A percentile compares a stretch with the other conserved stretches of the same genome.
Evolutionary conservation across 176 grass and related monocot species (phyloP).

Genomic region (Oryza nivara): DNA sequence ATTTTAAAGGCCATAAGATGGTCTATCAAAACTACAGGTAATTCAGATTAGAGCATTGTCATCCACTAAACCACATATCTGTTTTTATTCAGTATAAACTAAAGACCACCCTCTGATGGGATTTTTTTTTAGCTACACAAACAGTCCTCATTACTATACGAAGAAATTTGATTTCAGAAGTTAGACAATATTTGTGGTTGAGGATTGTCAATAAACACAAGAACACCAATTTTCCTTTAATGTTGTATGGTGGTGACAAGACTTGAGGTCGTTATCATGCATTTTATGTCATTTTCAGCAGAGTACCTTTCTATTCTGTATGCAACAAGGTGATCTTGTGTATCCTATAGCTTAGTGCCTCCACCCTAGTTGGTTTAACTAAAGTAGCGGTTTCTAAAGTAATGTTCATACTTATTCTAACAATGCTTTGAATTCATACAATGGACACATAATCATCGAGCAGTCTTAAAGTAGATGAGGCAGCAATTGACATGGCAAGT

Average conservation of each 20-base stretch:
- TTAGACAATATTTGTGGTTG: slow-evolving; percentile 32
- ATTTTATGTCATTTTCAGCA: slow-evolving; percentile 12
- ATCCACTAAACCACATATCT: not conserved
- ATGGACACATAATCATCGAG: not conserved
- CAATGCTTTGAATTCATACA: not conserved
- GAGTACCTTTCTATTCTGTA: not conserved
- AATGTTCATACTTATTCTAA: not conserved
- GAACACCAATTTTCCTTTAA: not conserved
- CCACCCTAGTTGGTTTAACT: slow-evolving; percentile 3
- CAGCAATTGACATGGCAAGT: not conserved
- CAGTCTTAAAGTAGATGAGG: not conserved
- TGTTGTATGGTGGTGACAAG: slow-evolving; percentile 20
- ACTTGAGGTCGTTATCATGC: slow-evolving; percentile 31
- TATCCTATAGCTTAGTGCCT: slow-evolving; percentile 14
- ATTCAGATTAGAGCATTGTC: not conserved
- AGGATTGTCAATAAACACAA: not conserved
- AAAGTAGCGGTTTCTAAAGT: not conserved
- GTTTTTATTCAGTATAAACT: not conserved
- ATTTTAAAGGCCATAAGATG: not conserved
- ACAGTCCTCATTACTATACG: not conserved
- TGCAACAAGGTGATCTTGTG: slow-evolving; percentile 3
- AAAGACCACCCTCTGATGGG: not conserved
- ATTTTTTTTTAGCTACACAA: not conserved
- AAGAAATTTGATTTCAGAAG: not conserved
- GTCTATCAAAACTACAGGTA: not conserved